Evolutionary conservation across 495 filamentous ascomycete species (phyloP).

Genomic region (Aspergillus sclerotioniger): DNA sequence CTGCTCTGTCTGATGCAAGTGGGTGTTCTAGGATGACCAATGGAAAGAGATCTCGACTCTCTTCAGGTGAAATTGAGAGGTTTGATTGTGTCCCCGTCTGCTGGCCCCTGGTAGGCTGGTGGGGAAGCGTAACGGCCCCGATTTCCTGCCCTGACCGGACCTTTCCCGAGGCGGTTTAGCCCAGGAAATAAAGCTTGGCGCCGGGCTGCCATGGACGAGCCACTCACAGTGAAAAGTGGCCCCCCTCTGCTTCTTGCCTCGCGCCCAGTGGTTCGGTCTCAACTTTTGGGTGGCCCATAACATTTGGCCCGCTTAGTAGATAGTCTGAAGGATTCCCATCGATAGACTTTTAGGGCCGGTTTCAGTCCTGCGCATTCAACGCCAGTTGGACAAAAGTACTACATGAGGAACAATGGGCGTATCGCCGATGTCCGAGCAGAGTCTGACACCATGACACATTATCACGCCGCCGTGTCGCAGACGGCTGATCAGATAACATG

Average conservation of each 20-base stretch:
- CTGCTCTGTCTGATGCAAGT: not conserved
- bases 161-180: not conserved
- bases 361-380: not conserved
- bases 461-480: not conserved
- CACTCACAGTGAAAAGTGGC: not conserved
- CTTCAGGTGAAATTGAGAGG: not conserved
- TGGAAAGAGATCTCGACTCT: not conserved
- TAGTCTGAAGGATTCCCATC: not conserved
- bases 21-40: slow-evolving; percentile 1
- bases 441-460: not conserved
- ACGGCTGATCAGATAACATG: not conserved
- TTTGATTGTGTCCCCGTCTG: not conserved
- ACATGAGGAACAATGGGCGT: not conserved
- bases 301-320: not conserved
- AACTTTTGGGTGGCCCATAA: not conserved
- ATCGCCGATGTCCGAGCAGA: not conserved
- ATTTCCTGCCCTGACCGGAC: not conserved
- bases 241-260: not conserved
- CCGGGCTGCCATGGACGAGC: not conserved
- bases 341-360: not conserved
- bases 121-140: not conserved
- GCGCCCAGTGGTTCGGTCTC: not conserved
- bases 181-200: slow-evolving; percentile 12
- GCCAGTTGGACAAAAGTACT: not conserved
- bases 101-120: not conserved